phyloP scores from a whole-genome alignment of 1,284 basidiomycete species.

The Heterobasidion irregulare region DNA sequence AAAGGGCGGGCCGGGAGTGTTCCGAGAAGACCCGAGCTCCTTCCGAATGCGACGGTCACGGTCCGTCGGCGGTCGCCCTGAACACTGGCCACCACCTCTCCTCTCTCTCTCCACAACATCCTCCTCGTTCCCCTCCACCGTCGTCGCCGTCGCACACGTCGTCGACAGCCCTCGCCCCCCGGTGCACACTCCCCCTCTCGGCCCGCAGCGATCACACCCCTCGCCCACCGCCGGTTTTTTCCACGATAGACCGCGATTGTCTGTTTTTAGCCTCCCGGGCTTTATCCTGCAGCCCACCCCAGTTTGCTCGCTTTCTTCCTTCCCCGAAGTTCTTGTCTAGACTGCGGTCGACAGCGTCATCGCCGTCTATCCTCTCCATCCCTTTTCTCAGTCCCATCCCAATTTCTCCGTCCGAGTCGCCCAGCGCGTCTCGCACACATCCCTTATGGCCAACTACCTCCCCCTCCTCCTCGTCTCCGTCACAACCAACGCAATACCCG shows the following conservation, averaged over 20 bases:
- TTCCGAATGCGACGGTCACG: too few species aligned
- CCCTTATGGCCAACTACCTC: constrained; percentile 54
- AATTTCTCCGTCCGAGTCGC: neutral
- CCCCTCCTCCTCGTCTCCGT: constrained; percentile 62
- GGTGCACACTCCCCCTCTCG: neutral
- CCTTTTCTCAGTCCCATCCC: neutral
- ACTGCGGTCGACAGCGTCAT: neutral
- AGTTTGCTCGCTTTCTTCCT: neutral
- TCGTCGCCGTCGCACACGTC: neutral
- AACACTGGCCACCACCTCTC: neutral
- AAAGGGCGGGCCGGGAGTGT: too few species aligned
- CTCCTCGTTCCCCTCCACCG: neutral
- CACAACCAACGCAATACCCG: constrained; percentile 45
- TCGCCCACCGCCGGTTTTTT: neutral
- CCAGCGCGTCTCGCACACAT: neutral
- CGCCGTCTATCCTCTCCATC: neutral
- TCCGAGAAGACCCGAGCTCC: too few species aligned
- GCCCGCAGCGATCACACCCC: neutral
- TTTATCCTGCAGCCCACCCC: neutral
- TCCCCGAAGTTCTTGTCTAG: neutral
- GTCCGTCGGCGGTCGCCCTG: too few species aligned
- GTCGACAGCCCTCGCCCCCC: neutral
- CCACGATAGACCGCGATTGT: neutral
- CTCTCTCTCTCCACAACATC: neutral
- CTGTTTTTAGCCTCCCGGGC: neutral